Base-by-base conservation (phyloP, 805 yeast genomes). In the Metschnikowia proteae region DNA sequence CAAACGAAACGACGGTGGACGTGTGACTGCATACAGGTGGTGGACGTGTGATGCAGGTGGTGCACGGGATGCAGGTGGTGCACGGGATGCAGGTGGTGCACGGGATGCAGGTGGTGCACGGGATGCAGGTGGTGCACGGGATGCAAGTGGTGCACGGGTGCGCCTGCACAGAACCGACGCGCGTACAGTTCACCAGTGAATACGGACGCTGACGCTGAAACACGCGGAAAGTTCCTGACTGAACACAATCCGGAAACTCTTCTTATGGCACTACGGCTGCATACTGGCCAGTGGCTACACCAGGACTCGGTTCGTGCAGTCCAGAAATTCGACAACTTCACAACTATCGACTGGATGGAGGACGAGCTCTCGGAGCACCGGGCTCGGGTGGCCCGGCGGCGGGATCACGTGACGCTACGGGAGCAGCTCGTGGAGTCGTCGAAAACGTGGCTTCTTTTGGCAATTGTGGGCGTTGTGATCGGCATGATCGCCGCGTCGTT, bases 401-500 rank as follows among this genome's bases (percentile, higher is more conserved):
- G 58, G 35, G 46, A 45, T 6, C 56, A 55, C 17, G 47, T 47
- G 33, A 57, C 66, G 0, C 53, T 65, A 29, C 46, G 52, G 34
- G 64, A 61, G 30, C 62, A 64, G 48, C 29, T 74, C 2, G 47
- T 67, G 27, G 65, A 68, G 7, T 62, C 75, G 1, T 64, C 75
- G 2, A 82, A 79, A 57, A 79, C 80, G 48, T 89, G 97, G 86
- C 59, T 89, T 1, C 84, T 86, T 0, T 69, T 94, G 32, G 84
- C 91, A 0, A 56, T 76, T 1, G 87, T 89, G 50, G 99, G 98
- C 0, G 61, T 84, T 0, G 53, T 76, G 3, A 85, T 91, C 46
- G 99, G 99, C 3, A 59, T 79, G 1, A 83, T 89, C 34, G 98
- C 99, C 0, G 96, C 89, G 0, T 73, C 79, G 13, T 69, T 94